These are phyloP conservation scores for Dactylellina cionopaga DNA, from an alignment of 2,329 filamentous ascomycete genomes.

Conservation along the genomic window DNA sequence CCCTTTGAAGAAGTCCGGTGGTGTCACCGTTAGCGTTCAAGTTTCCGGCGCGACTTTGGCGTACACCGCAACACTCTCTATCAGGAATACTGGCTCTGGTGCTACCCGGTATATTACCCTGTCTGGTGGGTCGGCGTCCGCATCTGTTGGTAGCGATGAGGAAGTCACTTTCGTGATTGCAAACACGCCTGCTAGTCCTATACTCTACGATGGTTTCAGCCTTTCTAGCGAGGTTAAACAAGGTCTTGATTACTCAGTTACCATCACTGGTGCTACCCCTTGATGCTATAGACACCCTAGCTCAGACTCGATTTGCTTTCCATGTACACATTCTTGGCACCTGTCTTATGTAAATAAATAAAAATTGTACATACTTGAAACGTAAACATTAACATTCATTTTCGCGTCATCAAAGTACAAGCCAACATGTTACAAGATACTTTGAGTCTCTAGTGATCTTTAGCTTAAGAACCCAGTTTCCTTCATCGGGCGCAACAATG, in stretches of 20 bases:
- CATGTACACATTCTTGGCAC: too few relatives aligned
- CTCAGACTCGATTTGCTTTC: too few relatives aligned
- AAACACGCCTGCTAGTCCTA: conserved; percentile 63
- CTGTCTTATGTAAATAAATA: too few relatives aligned
- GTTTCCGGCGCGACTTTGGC: conserved; percentile 59
- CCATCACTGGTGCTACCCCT: conserved; percentile 58
- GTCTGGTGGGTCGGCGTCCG: conserved; percentile 59
- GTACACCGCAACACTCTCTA: conserved; percentile 62
- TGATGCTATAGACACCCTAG: too few relatives aligned
- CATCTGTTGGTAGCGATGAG: conserved; percentile 60
- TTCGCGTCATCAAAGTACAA: too few relatives aligned
- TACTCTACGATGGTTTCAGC: conserved; percentile 64
- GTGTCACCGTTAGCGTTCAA: conserved; percentile 56
- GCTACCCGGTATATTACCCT: conserved; percentile 61
- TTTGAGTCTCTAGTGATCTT: too few relatives aligned
- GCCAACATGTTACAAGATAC: too few relatives aligned
- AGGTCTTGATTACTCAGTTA: conserved; percentile 62
- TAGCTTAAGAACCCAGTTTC: too few relatives aligned
- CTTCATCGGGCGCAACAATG: too few relatives aligned
- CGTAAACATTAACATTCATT: too few relatives aligned
- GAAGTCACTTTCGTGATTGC: conserved; percentile 64
- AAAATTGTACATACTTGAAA: too few relatives aligned
- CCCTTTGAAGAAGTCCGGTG: conserved; percentile 61
- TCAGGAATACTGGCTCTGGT: conserved; percentile 58
- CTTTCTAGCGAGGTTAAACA: conserved; percentile 60